Conservation (phyloP, 148 eudicot species). For the Silene latifolia region DNA sequence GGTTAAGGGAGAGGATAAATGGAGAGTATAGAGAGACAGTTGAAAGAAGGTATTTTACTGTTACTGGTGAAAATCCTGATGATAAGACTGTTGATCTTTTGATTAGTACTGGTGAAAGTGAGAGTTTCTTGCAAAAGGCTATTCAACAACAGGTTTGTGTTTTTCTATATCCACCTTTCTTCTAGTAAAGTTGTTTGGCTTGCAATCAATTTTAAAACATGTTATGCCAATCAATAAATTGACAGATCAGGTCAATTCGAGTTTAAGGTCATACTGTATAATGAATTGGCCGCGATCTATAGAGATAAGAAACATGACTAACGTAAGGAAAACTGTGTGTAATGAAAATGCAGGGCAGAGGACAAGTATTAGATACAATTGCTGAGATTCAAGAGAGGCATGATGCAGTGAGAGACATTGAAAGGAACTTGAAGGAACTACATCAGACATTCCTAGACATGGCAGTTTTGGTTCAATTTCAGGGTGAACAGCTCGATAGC, state of each 20-base stretch:
- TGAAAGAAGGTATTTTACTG: conserved; percentile 48
- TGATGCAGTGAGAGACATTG: conserved; percentile 51
- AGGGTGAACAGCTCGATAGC: conserved; percentile 48
- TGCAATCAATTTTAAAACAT: no score
- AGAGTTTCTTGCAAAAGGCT: conserved; percentile 48
- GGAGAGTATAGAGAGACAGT: conserved; percentile 54
- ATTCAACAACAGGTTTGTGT: conserved; percentile 43
- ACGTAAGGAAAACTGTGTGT: not conserved
- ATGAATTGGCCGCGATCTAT: no score
- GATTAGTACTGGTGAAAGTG: conserved; percentile 48
- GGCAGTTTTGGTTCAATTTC: conserved; percentile 52
- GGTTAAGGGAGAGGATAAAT: conserved; percentile 35
- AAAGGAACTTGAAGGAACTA: conserved; percentile 43
- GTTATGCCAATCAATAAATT: no score
- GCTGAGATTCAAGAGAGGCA: conserved; percentile 61
- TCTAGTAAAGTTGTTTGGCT: no score
- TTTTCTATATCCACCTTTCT: not conserved
- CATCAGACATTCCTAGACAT: conserved; percentile 54
- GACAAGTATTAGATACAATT: conserved; percentile 45
- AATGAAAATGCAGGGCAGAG: conserved; percentile 42
- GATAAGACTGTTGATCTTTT: conserved; percentile 37
- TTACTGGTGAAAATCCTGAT: conserved; percentile 56
- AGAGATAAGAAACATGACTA: not conserved
- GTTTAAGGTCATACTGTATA: no score
- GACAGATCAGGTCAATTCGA: no score